Evolutionary conservation across 2,329 filamentous ascomycete genomes (phyloP).

Genomic region (Aspergillus thermomutatus): DNA sequence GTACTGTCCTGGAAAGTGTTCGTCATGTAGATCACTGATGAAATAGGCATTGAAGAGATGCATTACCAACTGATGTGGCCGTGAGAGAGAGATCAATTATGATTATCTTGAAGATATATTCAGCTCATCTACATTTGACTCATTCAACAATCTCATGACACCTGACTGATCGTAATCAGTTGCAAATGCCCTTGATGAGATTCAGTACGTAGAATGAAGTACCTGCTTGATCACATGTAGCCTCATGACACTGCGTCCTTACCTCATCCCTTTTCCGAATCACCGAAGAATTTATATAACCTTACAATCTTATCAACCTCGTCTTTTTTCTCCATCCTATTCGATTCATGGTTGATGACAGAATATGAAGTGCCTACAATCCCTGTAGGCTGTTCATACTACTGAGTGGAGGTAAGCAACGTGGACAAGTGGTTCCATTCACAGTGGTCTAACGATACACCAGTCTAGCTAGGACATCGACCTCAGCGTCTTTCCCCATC

Average conservation of each 20-base stretch:
- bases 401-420: not conserved
- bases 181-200: not conserved
- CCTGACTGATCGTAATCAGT: not conserved
- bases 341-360: not conserved
- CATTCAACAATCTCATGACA: not conserved
- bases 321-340: not conserved
- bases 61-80: no score
- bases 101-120: no score
- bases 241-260: not conserved
- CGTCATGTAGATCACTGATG: no score
- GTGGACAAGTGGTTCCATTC: not conserved
- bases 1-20: no score
- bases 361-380: not conserved
- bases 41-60: no score
- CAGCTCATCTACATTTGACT: no score
- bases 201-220: not conserved
- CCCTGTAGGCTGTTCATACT: not conserved
- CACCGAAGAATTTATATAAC: not conserved
- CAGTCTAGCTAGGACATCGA: not conserved
- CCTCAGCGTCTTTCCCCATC: not conserved
- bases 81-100: no score
- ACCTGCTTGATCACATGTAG: not conserved
- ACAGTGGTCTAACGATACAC: not conserved
- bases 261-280: not conserved
- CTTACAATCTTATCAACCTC: not conserved